phyloP scores from a whole-genome alignment of 2,329 filamentous ascomycete species.

The Ascosphaera aggregata region DNA sequence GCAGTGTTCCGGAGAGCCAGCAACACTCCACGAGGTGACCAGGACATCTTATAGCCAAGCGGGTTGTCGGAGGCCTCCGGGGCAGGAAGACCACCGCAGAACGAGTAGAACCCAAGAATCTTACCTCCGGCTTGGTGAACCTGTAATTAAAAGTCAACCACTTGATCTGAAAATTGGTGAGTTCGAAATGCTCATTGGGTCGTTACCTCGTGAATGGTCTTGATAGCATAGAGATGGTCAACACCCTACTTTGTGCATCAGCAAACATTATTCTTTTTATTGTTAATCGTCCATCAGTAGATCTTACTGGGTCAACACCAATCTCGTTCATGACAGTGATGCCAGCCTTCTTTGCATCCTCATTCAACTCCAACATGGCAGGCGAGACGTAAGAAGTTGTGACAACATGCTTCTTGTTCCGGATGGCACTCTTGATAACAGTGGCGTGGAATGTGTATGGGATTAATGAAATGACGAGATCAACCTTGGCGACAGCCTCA shows the following conservation, averaged over 20 bases:
- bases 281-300: constrained; percentile 1
- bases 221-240: constrained; percentile 48
- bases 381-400: constrained; percentile 87
- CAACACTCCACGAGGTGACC: constrained; percentile 60
- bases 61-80: constrained; percentile 65
- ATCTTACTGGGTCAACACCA: constrained; percentile 29
- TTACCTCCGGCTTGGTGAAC: constrained; percentile 78
- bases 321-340: constrained; percentile 99
- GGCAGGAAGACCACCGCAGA: constrained; percentile 58
- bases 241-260: constrained; percentile 10
- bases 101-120: constrained; percentile 58
- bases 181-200: neutral
- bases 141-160: constrained; percentile 16
- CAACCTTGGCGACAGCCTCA: constrained; percentile 53
- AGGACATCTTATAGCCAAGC: constrained; percentile 80
- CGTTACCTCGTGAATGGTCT: constrained; percentile 43
- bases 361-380: constrained; percentile 74
- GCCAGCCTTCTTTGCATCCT: constrained; percentile 62
- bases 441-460: constrained; percentile 75
- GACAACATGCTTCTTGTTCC: constrained; percentile 86
- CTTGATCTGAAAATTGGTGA: neutral
- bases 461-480: constrained; percentile 62
- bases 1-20: constrained; percentile 72
- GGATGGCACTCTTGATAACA: constrained; percentile 85
- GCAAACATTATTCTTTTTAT: too few relatives aligned